Percentiles rank a stretch among this genome's conserved stretches.
These are phyloP conservation scores for Dentipellis sp. DNA, from an alignment of 768 basidiomycete species.

Conservation along the genomic window DNA sequence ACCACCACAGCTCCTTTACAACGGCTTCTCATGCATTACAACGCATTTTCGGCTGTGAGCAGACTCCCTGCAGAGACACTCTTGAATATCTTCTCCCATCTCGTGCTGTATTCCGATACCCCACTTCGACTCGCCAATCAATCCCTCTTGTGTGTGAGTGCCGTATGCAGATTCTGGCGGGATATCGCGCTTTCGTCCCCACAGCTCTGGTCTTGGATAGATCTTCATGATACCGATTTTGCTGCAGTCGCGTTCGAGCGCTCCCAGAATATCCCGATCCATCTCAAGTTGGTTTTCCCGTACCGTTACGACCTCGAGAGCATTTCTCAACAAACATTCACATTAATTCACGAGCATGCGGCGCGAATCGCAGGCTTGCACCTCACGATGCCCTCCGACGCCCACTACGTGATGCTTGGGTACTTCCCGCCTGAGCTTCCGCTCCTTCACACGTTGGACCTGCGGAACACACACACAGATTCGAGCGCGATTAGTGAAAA, in stretches of 20 bases:
- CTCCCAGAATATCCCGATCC: background rate
- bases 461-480: too few relatives aligned
- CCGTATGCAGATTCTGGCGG: background rate
- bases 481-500: too few relatives aligned
- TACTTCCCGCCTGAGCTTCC: too few relatives aligned
- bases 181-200: background rate
- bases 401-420: too few relatives aligned
- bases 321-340: too few relatives aligned
- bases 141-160: background rate
- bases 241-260: background rate
- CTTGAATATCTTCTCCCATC: background rate
- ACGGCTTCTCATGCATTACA: background rate
- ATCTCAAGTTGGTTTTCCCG: background rate
- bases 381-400: too few relatives aligned
- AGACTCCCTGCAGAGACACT: background rate
- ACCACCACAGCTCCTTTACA: too few relatives aligned
- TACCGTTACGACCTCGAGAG: too few relatives aligned
- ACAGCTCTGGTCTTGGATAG: background rate
- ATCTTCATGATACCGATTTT: background rate
- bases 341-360: too few relatives aligned
- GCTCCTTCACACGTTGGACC: too few relatives aligned
- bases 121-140: background rate
- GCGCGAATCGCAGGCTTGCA: too few relatives aligned
- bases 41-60: background rate
- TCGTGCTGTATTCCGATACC: background rate